Percentiles rank a stretch among this genome's conserved stretches.
Conservation (phyloP, 2,329 filamentous ascomycete genomes). For the Diaporthe longicolla region DNA sequence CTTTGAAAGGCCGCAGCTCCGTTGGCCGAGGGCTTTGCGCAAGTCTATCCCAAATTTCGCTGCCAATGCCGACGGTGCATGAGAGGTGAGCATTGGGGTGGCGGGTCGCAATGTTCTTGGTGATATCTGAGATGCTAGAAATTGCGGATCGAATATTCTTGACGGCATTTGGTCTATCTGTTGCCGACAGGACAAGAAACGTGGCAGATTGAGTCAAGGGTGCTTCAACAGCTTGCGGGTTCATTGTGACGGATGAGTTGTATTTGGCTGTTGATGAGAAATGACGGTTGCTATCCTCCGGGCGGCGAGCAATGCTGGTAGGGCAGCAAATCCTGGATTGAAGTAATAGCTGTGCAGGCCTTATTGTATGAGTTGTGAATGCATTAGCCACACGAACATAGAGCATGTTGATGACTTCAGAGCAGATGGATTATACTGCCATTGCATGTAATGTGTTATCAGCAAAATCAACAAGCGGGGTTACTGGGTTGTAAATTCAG, state of each 20-base stretch:
- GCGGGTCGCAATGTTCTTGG: slow-evolving; percentile 12
- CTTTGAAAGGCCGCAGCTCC: not conserved
- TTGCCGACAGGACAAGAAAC: not conserved
- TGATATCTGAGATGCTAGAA: slow-evolving; percentile 9
- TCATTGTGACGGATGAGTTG: not conserved
- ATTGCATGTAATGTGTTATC: not conserved
- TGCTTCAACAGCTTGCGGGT: not conserved
- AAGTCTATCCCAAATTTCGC: not conserved
- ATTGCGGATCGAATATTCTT: slow-evolving; percentile 1
- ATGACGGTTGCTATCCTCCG: not conserved
- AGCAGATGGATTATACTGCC: not conserved
- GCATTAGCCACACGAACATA: not conserved
- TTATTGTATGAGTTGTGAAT: not conserved
- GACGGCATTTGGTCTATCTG: not conserved
- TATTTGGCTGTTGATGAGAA: not conserved
- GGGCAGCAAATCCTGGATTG: not conserved
- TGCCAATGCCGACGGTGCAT: slow-evolving; percentile 6
- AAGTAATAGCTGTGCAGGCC: no score
- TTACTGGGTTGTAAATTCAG: not conserved
- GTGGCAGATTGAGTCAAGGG: slow-evolving; percentile 9
- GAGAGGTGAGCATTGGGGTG: slow-evolving; percentile 6
- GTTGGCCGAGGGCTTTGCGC: not conserved
- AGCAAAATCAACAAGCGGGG: not conserved
- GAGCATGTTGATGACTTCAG: slow-evolving; percentile 6
- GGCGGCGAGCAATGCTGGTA: not conserved